Base-by-base conservation (phyloP, 768 basidiomycete genomes). In the Terana coerulea region DNA sequence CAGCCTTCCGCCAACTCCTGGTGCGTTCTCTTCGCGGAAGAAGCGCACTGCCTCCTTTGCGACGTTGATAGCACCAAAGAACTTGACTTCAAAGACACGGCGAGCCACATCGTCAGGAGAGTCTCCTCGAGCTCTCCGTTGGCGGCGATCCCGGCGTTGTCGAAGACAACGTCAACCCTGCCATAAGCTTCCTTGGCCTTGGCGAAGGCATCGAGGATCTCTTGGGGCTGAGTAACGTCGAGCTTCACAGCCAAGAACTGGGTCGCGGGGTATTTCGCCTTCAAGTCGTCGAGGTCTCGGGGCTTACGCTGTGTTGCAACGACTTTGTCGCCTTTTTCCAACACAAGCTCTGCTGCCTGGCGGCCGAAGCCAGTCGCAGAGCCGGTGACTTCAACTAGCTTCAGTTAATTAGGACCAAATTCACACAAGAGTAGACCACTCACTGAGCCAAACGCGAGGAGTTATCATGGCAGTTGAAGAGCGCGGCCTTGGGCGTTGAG, bases 141-240 rank as follows among this genome's bases (percentile, higher is more conserved):
- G 22, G 69, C 49, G 11, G 51, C 61, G 33, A 52, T 57, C 36
- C 53, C 64, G 55, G 76, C 76, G 52, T 77, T 78, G 55, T 71
- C 75, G 54, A 72, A 68, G 3, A 77, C 75, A 37, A 77, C 60
- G 50, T 79, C 78, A 12, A 78, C 55, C 21, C 72, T 63, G 3
- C 73, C 75, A 59, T 76, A 78, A 12, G 52, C 56, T 28, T 64
- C 59, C 36, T 68, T 52, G 0, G 69, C 67, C 41, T 56, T 52
- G 10, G 54, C 56, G 51, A 77, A 78, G 0, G 68, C 72, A 5
- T 59, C 55, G 8, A 35, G 54, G 45, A 75, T 67, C 3, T 73
- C 65, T 12, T 57, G 53, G 3, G 51, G 53, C n/a, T 57, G 52
- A 21, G 61, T 68, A 36, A 78, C 74, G 47, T 79, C 75, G 39